A percentile compares a stretch with the other conserved stretches of the same genome.
These are phyloP conservation scores for Cyclostephanos tholiformis DNA, from an alignment of 108 stramenopile genomes.

Conservation along the genomic window DNA sequence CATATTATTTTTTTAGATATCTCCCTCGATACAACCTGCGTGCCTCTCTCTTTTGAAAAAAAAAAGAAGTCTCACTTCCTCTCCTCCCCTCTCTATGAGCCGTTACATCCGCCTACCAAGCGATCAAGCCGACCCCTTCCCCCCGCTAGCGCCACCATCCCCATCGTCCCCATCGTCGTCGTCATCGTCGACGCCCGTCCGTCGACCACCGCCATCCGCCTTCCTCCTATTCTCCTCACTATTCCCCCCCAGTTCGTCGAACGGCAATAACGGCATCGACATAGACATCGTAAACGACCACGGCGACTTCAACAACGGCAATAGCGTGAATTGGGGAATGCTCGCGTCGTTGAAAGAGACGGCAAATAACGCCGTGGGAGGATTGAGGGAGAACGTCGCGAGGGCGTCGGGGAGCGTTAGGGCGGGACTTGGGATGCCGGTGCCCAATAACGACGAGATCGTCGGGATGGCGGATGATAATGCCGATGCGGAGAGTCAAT, in stretches of 20 bases:
- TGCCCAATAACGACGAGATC: not conserved
- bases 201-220: not conserved
- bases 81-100: too few species aligned
- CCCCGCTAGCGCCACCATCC: too few species aligned
- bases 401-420: constrained; percentile 15
- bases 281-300: not conserved
- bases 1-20: too few species aligned
- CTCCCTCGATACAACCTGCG: too few species aligned
- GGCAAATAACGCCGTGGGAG: constrained; percentile 18
- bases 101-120: too few species aligned
- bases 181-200: too few species aligned
- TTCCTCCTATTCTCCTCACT: not conserved
- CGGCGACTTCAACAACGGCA: constrained; percentile 4
- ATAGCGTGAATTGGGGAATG: constrained; percentile 22
- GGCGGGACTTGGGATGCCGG: constrained; percentile 32
- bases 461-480: constrained; percentile 17
- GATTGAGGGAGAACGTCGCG: constrained; percentile 20
- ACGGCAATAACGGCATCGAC: too few species aligned
- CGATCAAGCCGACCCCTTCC: too few species aligned
- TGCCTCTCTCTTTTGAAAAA: too few species aligned
- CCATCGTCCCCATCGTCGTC: too few species aligned
- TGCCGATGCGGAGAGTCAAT: constrained; percentile 30
- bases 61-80: too few species aligned
- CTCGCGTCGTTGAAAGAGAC: constrained; percentile 35
- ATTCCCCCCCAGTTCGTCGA: too few species aligned